Percentiles rank a stretch among this genome's conserved stretches.
These are phyloP conservation scores for Dryadomyces sulphureus DNA, from an alignment of 2,329 filamentous ascomycete genomes.

Conservation along the genomic window DNA sequence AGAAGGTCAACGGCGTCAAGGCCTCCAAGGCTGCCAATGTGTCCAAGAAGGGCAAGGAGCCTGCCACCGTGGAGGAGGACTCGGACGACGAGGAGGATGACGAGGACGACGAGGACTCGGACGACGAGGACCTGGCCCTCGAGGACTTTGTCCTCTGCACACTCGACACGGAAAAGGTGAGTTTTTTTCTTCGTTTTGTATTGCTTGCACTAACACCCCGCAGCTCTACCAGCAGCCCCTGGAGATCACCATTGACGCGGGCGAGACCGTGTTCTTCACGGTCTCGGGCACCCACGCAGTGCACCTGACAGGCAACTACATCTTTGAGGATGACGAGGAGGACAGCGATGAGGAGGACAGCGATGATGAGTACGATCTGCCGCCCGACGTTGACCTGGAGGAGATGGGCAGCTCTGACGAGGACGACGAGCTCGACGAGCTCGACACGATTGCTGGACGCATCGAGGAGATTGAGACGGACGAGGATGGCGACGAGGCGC, in stretches of 20 bases:
- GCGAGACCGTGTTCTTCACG: conserved; percentile 84
- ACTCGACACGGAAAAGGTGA: conserved; percentile 80
- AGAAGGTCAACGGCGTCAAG: conserved; percentile 9
- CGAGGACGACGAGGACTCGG: conserved; percentile 34
- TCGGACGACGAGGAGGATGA: conserved; percentile 22
- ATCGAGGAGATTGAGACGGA: conserved; percentile 72
- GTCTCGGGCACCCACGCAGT: conserved; percentile 81
- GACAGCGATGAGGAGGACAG: conserved; percentile 47
- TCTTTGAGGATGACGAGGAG: conserved; percentile 55
- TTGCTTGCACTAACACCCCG: neutral
- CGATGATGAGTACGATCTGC: conserved; percentile 60
- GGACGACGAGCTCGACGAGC: conserved; percentile 61
- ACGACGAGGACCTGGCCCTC: conserved; percentile 50
- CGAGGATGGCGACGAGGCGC: conserved; percentile 61
- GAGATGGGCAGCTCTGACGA: conserved; percentile 56
- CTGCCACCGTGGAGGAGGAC: conserved; percentile 8
- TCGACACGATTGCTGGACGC: conserved; percentile 53
- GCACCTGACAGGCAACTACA: conserved; percentile 91
- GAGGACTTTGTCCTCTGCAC: conserved; percentile 95
- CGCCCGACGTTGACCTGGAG: conserved; percentile 64
- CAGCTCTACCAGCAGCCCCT: conserved; percentile 92
- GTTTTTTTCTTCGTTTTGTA: conserved; percentile 14
- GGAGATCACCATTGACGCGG: conserved; percentile 79
- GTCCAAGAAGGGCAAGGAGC: conserved; percentile 12
- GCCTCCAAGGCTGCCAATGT: conserved; percentile 1